Base-by-base conservation (phyloP, 2,329 filamentous ascomycete genomes). In the Boeremia exigua region DNA sequence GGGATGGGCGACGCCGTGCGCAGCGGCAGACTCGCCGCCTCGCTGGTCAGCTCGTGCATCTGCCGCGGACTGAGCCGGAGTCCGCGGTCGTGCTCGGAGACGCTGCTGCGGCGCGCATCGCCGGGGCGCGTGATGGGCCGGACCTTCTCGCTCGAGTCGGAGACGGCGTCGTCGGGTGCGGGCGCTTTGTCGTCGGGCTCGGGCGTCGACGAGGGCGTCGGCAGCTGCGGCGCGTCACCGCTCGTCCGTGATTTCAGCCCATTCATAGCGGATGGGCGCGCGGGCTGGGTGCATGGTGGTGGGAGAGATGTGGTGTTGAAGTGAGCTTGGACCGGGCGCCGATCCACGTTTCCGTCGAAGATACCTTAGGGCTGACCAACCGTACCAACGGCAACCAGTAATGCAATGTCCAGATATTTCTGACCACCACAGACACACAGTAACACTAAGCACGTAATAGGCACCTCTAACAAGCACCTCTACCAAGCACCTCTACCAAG, bases 21-120 rank as follows among this genome's bases (percentile, higher is more conserved):
- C 33, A 82, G 67, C 3, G 83, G 81, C n/a, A 85, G 76, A 37
- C 81, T 84, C 14, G 82, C 77, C 8, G 82, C 81, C 11, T 83
- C 82, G 14, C 78, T 76, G 6, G 82, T 83, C 37, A 86, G 77
- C 39, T 84, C 82, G 37, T 83, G 78, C 2, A 86, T 81, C 67
- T 84, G 79, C 36, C 78, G 78, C 2, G 80, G 79, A 3, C 83
- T 85, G 28, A 86, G 72, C 62, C 83, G 86, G 54, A 82, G 69
- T 3, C 81, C 68, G 58, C 75, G 78, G 5, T 80, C 70, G 30
- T 75, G 70, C 32, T 73, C 73, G 3, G 70, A 71, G 29, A 72
- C 67, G 58, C 71, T 75, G 63, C 73, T 75, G 61, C 49, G 72
- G 54, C 69, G 59, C 3, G 52, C 65, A 59, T 74, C 72, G n/a